Evolutionary conservation across 768 basidiomycete species (phyloP), one percentile per base, ranked within the genome.

Genomic region (Coprinopsis marcescibilis): DNA sequence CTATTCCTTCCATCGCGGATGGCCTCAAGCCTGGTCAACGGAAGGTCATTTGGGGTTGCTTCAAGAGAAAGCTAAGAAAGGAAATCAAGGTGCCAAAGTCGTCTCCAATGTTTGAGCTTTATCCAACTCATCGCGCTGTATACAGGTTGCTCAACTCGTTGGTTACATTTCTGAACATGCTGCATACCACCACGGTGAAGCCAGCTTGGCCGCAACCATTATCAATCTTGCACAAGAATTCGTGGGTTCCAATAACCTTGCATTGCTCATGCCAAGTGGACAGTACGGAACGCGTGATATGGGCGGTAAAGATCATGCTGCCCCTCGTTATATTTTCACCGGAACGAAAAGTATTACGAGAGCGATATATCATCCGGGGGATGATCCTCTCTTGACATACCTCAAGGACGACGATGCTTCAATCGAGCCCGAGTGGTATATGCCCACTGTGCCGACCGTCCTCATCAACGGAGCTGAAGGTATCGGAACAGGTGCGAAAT

Each of bases 11-110:
- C 0, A 77, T 90, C 13, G 81, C 83, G 11, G 96, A 98, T 61
- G 96, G 96, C 36, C 71, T 99, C 48, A 99, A 99, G 65, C 95
- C 96, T 32, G 94, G 93, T 62, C 96, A 99, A 60, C 76, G 96
- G 30, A 99, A 99, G 63, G 90, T 99, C 35, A 78, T 98, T 25
- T 98, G 92, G 82, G 91, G 75, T 55, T 92, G 89, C 64, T 98
- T 97, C 76, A 96, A 89, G 67, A 81, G 89, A 46, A 97, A 97
- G 53, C 66, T 96, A 54, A 91, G 86, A 70, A 81, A 77, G 54
- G 89, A 95, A 64, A 81, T 96, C 70, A 98, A 95, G 76, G 89
- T 86, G 46, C 33, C 30, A 43, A 15, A 20, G 32, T 37, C 36
- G 4, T 29, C 30, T 37, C 11, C 29, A 15, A 19, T n/a, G 21